Evolutionary conservation across 2,329 filamentous ascomycete species (phyloP), one percentile per base, ranked within the genome.

Genomic region (Colletotrichum incanum): DNA sequence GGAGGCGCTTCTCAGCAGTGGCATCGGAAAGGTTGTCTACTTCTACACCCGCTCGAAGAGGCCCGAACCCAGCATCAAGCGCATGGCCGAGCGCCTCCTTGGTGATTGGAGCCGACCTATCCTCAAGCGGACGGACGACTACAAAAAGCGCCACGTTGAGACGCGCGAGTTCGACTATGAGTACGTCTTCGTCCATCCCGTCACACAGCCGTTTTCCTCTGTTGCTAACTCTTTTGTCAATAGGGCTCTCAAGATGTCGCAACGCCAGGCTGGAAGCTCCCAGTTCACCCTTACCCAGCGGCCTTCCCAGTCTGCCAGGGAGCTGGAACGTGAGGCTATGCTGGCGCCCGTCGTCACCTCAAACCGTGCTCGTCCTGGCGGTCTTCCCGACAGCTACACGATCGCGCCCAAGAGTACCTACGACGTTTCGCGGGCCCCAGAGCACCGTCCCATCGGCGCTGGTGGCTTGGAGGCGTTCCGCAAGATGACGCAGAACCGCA

Each of bases 41-140:
- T 99, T 98, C 85, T 99, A 99, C 84, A 98, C 95, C 62, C 95
- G 95, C 83, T 97, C 94, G 86, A 97, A 95, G 85, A 93, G 94
- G 76, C 93, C 95, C 0, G 94, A 98, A 83, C 86, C 92, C 5
- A 89, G 88, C 73, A 98, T 99, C 86, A 98, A 98, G 86, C 92
- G 96, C 76, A 94, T 95, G 84, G 96, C 96, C 0, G 95, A 98
- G 85, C 91, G 93, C 60, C 87, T 98, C n/a, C 87, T 98, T 68
- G 94, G 94, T 68, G 96, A 98, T 80, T 99, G 96, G 96, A 98
- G 95, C 75, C 89, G 96, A 50, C 95, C 96, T 5, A 97, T 99
- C 74, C 87, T 99, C 65, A 96, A 97, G 85, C 92, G 95, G 76
- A 97, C 94, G 73, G 95, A 98, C 77, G 95, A 98, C 82, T 98